Base-by-base conservation (phyloP, 176 grass and related monocot species). In the Tillandsia fasciculata region DNA sequence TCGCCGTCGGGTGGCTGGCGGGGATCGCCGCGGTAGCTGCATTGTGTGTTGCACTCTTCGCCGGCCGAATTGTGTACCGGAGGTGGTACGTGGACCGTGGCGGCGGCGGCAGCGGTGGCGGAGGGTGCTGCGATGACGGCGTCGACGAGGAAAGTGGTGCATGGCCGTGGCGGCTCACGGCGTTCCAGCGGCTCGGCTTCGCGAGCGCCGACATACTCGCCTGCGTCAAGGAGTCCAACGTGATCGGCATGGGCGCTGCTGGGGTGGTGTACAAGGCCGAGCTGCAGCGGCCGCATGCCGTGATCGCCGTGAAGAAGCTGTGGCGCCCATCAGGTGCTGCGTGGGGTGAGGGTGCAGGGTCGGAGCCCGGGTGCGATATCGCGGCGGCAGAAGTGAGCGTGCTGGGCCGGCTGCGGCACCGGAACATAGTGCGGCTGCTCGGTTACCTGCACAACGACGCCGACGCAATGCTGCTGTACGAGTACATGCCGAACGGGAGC, bases 401-500 rank as follows among this genome's bases (percentile, higher is more conserved):
- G 3, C 80, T 92, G 2, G 92, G 92, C 0, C 79, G 86, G 54
- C 83, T 96, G 12, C 69, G 92, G 29, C 92, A 96, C 86, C 83
- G 92, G n/a, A 96, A 96, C 86, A 90, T 92, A 71, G 92, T 96
- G 12, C 79, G 83, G 29, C 76, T 97, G 9, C 83, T 97, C 9
- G 93, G 86, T 7, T 97, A 97, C 84, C 61, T 97, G 49, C 76
- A 87, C 82, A 97, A 87, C 70, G 82, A 85, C 20, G 2, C 52
- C 20, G 89, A 97, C 56, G 82, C 84, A 22, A 97, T 97, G 94
- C 90, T 97, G 78, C 50, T 99, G 26, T 99, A 99, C 74, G 94
- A 99, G 84, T 99, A 92, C 74, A 99, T 99, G 94, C 89, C 94
- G 24, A 90, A 93, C 68, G 94, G 94, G 17, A 93, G 82, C 75